phyloP scores from a whole-genome alignment of 352 stramenopile species.

The Plasmopara viticola region DNA sequence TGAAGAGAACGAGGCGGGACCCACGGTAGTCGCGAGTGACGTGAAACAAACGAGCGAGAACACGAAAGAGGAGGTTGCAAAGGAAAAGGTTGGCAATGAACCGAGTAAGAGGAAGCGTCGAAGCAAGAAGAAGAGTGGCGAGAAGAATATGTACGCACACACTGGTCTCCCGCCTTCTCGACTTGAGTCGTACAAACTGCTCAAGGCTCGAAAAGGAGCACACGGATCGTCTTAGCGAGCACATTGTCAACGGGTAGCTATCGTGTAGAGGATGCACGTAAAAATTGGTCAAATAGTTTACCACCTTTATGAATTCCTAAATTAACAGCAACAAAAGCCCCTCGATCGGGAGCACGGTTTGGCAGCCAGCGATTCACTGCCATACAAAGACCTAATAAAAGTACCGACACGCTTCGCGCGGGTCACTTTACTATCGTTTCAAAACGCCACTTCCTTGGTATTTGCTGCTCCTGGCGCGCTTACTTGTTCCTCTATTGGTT shows the following conservation, averaged over 20 bases:
- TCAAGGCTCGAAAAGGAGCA: constrained; percentile 40
- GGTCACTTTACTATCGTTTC: constrained; percentile 25
- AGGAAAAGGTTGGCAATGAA: constrained; percentile 14
- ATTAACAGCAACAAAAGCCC: too few relatives aligned
- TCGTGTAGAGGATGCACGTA: too few relatives aligned
- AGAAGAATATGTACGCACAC: constrained; percentile 36
- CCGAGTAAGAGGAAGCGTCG: constrained; percentile 49
- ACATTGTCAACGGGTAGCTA: too few relatives aligned
- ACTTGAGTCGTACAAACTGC: constrained; percentile 77
- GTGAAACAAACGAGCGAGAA: constrained; percentile 40
- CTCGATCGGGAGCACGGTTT: too few relatives aligned
- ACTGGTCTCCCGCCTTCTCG: constrained; percentile 67
- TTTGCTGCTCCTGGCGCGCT: constrained; percentile 12
- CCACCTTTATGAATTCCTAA: constrained; percentile 25
- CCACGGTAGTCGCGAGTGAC: constrained; percentile 7
- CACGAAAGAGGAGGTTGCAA: constrained; percentile 9
- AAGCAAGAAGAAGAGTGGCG: constrained; percentile 49
- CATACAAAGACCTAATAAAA: neutral
- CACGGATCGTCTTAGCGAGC: too few relatives aligned
- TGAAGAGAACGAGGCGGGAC: constrained; percentile 12
- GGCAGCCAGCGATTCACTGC: constrained; percentile 2
- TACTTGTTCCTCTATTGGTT: constrained; percentile 24
- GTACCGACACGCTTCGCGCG: neutral
- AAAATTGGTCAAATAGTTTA: too few relatives aligned
- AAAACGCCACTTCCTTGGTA: constrained; percentile 83